These are phyloP conservation scores for Teunomyces pallodes DNA, from an alignment of 805 yeast genomes.

Conservation along the genomic window DNA sequence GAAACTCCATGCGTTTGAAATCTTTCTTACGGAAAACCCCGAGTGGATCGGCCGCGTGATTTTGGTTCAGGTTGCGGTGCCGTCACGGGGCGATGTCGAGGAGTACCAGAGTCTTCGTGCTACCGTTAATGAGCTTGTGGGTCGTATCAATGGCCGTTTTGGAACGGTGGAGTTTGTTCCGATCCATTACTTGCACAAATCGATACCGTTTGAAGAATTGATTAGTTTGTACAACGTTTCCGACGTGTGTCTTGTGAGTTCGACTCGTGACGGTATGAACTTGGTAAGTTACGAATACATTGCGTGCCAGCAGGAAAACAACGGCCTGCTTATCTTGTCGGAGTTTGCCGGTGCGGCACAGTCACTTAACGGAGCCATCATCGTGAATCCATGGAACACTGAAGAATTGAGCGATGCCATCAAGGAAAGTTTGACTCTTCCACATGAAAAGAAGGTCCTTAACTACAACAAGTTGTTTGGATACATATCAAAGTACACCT, in stretches of 20 bases:
- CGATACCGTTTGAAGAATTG: constrained; percentile 87
- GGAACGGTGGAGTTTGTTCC: constrained; percentile 98
- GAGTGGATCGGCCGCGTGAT: constrained; percentile 98
- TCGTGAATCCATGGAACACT: constrained; percentile 98
- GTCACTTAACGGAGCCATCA: constrained; percentile 86
- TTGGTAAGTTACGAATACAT: constrained; percentile 94
- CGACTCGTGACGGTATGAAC: constrained; percentile 98
- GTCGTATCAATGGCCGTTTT: constrained; percentile 92
- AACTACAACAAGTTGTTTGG: constrained; percentile 82
- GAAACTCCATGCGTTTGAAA: constrained; percentile 93
- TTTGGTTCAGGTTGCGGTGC: constrained; percentile 94
- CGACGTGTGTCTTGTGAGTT: constrained; percentile 89
- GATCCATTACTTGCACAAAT: constrained; percentile 92
- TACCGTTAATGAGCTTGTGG: constrained; percentile 93
- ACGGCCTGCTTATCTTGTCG: constrained; percentile 83
- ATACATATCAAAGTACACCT: constrained; percentile 89
- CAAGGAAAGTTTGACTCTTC: constrained; percentile 80
- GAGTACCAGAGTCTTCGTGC: constrained; percentile 93
- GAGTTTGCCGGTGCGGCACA: constrained; percentile 99
- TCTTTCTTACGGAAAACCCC: constrained; percentile 87
- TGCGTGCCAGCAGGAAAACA: constrained; percentile 84
- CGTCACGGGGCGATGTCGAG: constrained; percentile 96
- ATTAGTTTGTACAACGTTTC: constrained; percentile 81
- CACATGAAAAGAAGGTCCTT: constrained; percentile 72
- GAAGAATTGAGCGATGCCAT: constrained; percentile 89